Conservation (phyloP, 257 asterid genomes). For the Paraleonurus japonicus region DNA sequence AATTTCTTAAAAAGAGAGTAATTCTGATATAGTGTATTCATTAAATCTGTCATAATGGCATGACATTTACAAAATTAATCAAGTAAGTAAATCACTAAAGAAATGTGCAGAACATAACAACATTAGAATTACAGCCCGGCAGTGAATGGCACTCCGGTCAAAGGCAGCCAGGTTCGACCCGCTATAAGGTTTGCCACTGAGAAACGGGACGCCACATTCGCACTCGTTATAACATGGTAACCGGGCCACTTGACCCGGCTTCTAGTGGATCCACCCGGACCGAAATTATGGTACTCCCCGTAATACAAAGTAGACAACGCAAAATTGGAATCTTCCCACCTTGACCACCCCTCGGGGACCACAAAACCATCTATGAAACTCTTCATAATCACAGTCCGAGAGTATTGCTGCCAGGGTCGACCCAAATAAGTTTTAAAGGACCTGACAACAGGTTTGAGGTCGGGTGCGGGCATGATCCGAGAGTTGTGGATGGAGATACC, state of each 20-base stretch:
- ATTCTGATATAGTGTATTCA: slow-evolving; percentile 23
- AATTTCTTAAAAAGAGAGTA: neutral
- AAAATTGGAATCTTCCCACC: slow-evolving; percentile 62
- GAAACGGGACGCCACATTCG: slow-evolving; percentile 54
- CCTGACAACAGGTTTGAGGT: slow-evolving; percentile 46
- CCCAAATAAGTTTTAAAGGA: slow-evolving; percentile 58
- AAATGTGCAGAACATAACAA: neutral
- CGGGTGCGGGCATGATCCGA: slow-evolving; percentile 66
- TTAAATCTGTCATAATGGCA: slow-evolving; percentile 47
- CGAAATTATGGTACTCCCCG: slow-evolving; percentile 72
- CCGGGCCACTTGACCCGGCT: slow-evolving; percentile 79
- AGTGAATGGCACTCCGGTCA: slow-evolving; percentile 78
- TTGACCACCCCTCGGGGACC: slow-evolving; percentile 63
- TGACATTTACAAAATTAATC: slow-evolving; percentile 57
- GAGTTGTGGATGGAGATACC: slow-evolving; percentile 82
- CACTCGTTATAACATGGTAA: slow-evolving; percentile 49
- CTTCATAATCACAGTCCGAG: slow-evolving; percentile 68
- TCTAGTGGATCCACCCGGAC: slow-evolving; percentile 60
- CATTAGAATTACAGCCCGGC: slow-evolving; percentile 51
- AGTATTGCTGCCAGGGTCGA: slow-evolving; percentile 87
- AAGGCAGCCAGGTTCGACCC: slow-evolving; percentile 80
- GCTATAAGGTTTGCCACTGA: slow-evolving; percentile 75
- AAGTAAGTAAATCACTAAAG: slow-evolving; percentile 33
- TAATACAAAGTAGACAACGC: slow-evolving; percentile 68
- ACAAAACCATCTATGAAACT: slow-evolving; percentile 52